Conservation (phyloP, 495 filamentous ascomycete genomes). For the Aspergillus avenaceus region DNA sequence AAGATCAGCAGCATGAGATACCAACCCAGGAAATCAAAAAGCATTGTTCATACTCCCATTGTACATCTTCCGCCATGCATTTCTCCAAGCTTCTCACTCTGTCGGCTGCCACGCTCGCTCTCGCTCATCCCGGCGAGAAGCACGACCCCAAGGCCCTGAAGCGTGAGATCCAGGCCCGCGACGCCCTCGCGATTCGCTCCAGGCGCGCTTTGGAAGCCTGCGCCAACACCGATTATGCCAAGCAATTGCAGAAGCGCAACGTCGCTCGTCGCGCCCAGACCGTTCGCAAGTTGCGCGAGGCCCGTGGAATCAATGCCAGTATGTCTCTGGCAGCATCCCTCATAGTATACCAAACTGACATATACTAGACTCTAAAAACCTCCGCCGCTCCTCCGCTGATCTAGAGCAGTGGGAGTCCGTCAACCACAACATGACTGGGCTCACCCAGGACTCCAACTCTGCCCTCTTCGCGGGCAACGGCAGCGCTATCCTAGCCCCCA, state of each 20-base stretch:
- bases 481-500: conserved; percentile 51
- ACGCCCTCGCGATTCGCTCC: conserved; percentile 22
- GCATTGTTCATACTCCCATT: not conserved
- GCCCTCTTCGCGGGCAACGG: conserved; percentile 50
- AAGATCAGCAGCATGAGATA: not conserved
- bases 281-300: conserved; percentile 41
- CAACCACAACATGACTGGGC: conserved; percentile 35
- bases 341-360: not conserved
- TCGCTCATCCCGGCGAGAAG: conserved; percentile 36
- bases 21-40: not conserved
- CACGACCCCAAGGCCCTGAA: conserved; percentile 29
- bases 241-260: conserved; percentile 29
- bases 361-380: conserved; percentile 25
- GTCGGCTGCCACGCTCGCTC: conserved; percentile 21
- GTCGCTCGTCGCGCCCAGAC: conserved; percentile 30
- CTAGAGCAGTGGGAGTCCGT: conserved; percentile 52
- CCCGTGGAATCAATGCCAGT: conserved; percentile 46
- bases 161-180: conserved; percentile 27
- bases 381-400: conserved; percentile 25
- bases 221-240: conserved; percentile 21
- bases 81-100: conserved; percentile 26
- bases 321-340: too few relatives aligned
- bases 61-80: conserved; percentile 6
- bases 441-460: conserved; percentile 21
- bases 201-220: conserved; percentile 27